Conservation (phyloP, 2,329 filamentous ascomycete species). For the Nemania serpens region DNA sequence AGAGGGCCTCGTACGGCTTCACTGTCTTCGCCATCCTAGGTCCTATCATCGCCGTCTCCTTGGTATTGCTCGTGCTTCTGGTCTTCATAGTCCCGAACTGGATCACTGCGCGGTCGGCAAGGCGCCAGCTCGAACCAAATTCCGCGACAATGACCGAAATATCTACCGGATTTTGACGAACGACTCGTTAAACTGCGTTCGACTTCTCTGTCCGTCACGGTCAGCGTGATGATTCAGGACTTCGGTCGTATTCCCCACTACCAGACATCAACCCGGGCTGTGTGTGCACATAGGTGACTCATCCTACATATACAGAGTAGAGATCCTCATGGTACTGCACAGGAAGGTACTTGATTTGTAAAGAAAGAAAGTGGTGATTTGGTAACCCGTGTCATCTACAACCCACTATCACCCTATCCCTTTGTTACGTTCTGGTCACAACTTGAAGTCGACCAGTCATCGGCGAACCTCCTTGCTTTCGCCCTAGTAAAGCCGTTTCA, state of each 20-base stretch:
- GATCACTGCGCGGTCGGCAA: neutral
- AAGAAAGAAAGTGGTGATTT: neutral
- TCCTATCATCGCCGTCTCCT: neutral
- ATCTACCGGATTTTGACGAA: neutral
- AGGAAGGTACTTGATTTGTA: neutral
- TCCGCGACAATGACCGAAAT: neutral
- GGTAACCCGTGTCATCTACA: neutral
- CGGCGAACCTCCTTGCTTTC: neutral
- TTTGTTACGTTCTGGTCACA: neutral
- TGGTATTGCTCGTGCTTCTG: neutral
- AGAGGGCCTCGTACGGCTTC: constrained; percentile 49
- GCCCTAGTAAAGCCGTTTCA: too few species aligned
- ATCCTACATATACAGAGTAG: neutral
- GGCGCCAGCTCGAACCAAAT: neutral
- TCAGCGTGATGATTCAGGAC: neutral
- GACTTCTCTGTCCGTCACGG: neutral
- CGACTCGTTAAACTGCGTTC: neutral
- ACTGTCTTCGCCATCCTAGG: constrained; percentile 2
- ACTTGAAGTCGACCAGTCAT: neutral
- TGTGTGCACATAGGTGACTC: neutral
- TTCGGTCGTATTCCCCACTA: neutral
- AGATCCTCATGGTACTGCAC: too few species aligned
- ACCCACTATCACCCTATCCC: neutral
- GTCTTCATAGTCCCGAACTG: neutral
- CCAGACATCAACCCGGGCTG: neutral